These are phyloP conservation scores for Ceratopteris richardii DNA, from an alignment of 75 land plant species.

Conservation along the genomic window DNA sequence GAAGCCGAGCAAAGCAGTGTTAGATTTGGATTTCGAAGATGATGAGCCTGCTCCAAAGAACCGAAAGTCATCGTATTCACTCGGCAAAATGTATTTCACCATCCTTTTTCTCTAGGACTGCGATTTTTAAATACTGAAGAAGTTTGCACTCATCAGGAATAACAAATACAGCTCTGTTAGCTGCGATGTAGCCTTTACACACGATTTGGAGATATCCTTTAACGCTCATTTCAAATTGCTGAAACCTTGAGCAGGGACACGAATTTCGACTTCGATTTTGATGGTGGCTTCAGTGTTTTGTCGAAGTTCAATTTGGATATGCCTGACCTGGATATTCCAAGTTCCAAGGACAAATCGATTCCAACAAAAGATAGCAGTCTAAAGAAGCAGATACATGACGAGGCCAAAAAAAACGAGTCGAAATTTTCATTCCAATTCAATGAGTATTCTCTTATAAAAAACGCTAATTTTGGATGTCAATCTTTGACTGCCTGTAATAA, in stretches of 20 bases:
- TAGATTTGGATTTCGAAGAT: conserved; percentile 8
- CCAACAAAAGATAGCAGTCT: conserved; percentile 3
- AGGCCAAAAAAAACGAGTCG: conserved; percentile 7
- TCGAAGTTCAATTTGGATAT: conserved; percentile 44
- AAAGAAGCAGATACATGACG: conserved; percentile 5
- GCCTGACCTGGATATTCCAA: conserved; percentile 52
- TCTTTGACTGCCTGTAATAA: neutral
- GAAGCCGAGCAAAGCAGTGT: conserved; percentile 11
- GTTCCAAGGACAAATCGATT: conserved; percentile 12
- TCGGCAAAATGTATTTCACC: conserved; percentile 11
- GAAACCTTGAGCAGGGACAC: conserved; percentile 29
- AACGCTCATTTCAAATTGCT: neutral
- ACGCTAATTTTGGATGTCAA: neutral
- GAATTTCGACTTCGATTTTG: conserved; percentile 35
- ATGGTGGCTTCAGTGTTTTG: conserved; percentile 37
- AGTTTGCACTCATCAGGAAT: too few relatives aligned
- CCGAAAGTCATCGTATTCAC: conserved; percentile 5
- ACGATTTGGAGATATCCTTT: neutral
- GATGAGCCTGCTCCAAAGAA: neutral
- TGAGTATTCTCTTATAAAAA: conserved; percentile 1
- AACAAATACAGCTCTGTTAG: neutral
- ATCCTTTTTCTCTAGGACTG: too few relatives aligned
- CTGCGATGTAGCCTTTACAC: neutral
- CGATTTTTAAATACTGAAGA: too few relatives aligned
- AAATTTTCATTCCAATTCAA: conserved; percentile 11